A percentile compares a stretch with the other conserved stretches of the same genome.
Conservation (phyloP, 768 basidiomycete species). For the Rhizopogon vulgaris region DNA sequence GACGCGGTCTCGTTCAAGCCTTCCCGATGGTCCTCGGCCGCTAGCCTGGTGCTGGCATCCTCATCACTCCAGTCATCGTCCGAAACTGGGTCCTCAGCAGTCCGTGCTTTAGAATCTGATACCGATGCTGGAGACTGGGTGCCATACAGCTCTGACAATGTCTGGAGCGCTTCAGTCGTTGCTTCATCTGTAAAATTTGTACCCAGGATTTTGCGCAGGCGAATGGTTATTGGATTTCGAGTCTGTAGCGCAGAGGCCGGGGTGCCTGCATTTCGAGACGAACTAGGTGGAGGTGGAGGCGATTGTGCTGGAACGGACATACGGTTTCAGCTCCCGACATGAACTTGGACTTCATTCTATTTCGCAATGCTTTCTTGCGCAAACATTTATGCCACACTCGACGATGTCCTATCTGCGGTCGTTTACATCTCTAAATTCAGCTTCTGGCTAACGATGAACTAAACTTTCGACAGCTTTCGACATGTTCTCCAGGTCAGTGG, state of each 20-base stretch:
- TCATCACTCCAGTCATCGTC: constrained; percentile 25
- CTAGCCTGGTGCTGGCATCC: constrained; percentile 3
- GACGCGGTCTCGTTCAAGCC: constrained; percentile 60
- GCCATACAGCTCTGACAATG: constrained; percentile 76
- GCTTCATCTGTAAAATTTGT: constrained; percentile 73
- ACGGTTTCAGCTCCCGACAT: background rate
- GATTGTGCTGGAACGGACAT: background rate
- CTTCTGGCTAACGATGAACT: too few species aligned
- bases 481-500: too few species aligned
- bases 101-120: constrained; percentile 11
- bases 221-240: constrained; percentile 74
- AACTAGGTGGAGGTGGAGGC: background rate
- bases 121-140: constrained; percentile 7
- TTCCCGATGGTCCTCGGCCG: constrained; percentile 15
- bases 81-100: constrained; percentile 27
- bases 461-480: too few species aligned
- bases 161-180: constrained; percentile 74
- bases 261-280: constrained; percentile 9
- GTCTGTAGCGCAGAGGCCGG: constrained; percentile 1
- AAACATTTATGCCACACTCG: too few species aligned
- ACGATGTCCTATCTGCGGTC: too few species aligned
- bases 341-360: background rate
- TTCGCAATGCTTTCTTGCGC: background rate
- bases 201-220: constrained; percentile 87
- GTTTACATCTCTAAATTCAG: too few species aligned